Conservation (phyloP, 192 early-diverging fungal genomes). For the Jimgerdemannia lactiflua region DNA sequence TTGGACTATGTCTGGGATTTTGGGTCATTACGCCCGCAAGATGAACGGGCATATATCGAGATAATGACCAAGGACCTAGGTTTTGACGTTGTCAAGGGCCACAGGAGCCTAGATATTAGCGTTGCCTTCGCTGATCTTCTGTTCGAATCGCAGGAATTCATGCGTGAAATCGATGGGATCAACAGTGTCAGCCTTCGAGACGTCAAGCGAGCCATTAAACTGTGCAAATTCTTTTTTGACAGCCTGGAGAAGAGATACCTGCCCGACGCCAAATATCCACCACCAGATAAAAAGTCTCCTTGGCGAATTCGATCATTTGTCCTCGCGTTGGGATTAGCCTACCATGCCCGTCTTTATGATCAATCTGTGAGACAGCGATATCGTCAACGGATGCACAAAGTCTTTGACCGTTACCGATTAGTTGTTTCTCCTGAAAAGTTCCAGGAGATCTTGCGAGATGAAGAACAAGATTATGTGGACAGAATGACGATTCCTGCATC, state of each 20-base stretch:
- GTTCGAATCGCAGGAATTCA: constrained; percentile 15
- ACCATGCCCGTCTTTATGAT: constrained; percentile 6
- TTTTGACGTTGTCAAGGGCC: neutral
- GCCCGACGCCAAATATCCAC: neutral
- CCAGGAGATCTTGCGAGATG: constrained; percentile 2
- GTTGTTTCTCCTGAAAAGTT: neutral
- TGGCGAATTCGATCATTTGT: neutral
- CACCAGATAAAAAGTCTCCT: neutral
- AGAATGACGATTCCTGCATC: neutral
- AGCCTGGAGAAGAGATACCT: constrained; percentile 8
- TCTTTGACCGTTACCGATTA: neutral
- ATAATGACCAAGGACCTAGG: neutral
- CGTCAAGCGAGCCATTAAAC: constrained; percentile 9
- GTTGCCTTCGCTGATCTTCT: constrained; percentile 2
- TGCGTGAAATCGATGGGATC: constrained; percentile 10
- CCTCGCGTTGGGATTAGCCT: constrained; percentile 5
- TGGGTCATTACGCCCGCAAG: constrained; percentile 6
- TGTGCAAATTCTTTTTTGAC: constrained; percentile 5
- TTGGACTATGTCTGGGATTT: constrained; percentile 18
- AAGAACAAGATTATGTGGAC: constrained; percentile 16
- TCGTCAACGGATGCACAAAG: neutral
- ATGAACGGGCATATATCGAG: neutral
- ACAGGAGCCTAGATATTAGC: neutral
- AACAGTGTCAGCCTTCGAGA: constrained; percentile 20
- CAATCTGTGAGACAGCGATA: neutral